Percentiles rank a stretch among this genome's conserved stretches.
phyloP scores from a whole-genome alignment of 768 basidiomycete genomes.

The Mycena epipterygia region DNA sequence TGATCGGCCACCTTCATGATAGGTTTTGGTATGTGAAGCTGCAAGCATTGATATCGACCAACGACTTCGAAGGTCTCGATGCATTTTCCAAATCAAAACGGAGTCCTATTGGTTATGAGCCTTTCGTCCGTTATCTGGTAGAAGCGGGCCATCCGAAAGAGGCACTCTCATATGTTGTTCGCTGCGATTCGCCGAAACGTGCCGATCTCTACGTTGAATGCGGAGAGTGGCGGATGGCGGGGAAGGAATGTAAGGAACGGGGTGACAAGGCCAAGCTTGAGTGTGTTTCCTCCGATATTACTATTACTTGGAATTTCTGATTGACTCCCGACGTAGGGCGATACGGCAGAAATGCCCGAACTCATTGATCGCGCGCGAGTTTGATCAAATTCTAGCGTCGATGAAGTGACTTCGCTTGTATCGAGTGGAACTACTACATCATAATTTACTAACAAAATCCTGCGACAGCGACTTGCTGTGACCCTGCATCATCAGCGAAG shows the following conservation, averaged over 20 bases:
- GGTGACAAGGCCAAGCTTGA: constrained; percentile 87
- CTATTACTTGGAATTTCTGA: constrained; percentile 19
- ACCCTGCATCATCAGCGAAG: no score
- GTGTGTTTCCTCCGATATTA: constrained; percentile 63
- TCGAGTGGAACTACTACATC: background rate
- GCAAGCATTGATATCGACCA: constrained; percentile 80
- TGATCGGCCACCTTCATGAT: constrained; percentile 2
- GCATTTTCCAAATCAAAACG: constrained; percentile 88
- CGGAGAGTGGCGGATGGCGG: constrained; percentile 91
- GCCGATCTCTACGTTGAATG: constrained; percentile 92
- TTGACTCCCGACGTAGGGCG: constrained; percentile 61
- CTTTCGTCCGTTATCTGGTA: constrained; percentile 86
- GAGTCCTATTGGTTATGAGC: constrained; percentile 96
- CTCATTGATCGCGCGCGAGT: constrained; percentile 82
- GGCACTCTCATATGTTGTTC: constrained; percentile 81
- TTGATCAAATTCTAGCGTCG: constrained; percentile 72
- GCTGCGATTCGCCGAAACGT: constrained; percentile 87
- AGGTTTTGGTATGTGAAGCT: constrained; percentile 97
- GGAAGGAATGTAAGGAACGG: constrained; percentile 90
- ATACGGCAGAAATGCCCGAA: constrained; percentile 84
- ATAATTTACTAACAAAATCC: background rate
- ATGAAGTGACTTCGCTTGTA: constrained; percentile 68
- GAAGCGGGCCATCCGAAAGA: constrained; percentile 81
- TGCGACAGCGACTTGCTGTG: background rate
- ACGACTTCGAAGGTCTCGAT: constrained; percentile 91